Percentiles rank a stretch among this genome's conserved stretches.
Evolutionary conservation across 2,329 filamentous ascomycete genomes (phyloP).

Genomic region (Botrytis sinoallii): DNA sequence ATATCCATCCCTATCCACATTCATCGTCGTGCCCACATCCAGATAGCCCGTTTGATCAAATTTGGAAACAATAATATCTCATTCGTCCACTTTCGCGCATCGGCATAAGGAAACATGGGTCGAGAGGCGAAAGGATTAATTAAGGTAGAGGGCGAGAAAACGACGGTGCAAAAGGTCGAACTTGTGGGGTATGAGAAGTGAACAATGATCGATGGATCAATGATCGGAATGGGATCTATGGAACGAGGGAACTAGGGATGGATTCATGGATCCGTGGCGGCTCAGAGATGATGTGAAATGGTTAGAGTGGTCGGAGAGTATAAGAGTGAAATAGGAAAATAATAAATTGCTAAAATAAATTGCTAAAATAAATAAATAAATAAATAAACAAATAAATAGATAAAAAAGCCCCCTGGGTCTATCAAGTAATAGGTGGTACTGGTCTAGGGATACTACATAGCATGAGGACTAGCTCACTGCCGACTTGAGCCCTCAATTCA

Average conservation of each 20-base stretch:
- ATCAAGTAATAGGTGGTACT: neutral
- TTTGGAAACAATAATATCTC: neutral
- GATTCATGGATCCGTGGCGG: conserved; percentile 5
- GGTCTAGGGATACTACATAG: neutral
- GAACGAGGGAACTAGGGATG: neutral
- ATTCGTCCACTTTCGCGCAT: neutral
- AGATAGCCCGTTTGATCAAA: neutral
- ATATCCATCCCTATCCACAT: neutral
- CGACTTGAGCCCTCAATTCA: neutral
- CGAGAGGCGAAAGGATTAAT: neutral
- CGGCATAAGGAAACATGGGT: conserved; percentile 8
- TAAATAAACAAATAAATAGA: neutral
- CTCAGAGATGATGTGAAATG: conserved; percentile 3
- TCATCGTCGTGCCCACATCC: neutral
- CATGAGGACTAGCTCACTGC: neutral
- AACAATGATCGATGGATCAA: neutral
- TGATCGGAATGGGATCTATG: neutral
- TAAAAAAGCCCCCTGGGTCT: neutral
- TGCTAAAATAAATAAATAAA: too few species aligned
- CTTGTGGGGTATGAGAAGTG: conserved; percentile 31
- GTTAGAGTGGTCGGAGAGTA: neutral
- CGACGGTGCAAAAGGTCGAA: conserved; percentile 18
- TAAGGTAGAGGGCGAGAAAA: neutral
- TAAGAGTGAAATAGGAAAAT: too few species aligned
- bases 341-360: too few species aligned